Conservation (phyloP, 371 early-diverging fungal genomes). For the Mortierella sp. region DNA sequence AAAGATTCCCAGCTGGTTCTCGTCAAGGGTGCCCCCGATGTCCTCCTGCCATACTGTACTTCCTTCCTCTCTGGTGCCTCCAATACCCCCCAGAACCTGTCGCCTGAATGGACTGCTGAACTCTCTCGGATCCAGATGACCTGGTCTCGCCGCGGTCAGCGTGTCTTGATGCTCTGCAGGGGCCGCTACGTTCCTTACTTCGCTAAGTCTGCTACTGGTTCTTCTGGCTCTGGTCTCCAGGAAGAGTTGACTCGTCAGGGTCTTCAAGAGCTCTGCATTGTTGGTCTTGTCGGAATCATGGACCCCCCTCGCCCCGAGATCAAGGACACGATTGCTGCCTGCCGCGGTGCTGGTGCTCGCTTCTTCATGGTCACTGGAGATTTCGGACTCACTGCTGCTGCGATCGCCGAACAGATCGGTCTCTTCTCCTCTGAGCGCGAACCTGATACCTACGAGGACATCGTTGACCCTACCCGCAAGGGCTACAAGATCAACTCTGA, state of each 20-base stretch:
- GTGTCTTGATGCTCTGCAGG: conserved; percentile 74
- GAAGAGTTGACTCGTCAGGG: conserved; percentile 49
- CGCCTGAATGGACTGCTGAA: conserved; percentile 52
- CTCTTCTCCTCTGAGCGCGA: conserved; percentile 64
- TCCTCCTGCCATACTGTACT: conserved; percentile 69
- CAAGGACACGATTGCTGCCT: conserved; percentile 65
- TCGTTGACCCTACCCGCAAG: conserved; percentile 29
- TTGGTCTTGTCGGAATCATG: conserved; percentile 78
- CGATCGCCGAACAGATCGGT: conserved; percentile 78
- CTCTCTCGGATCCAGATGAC: conserved; percentile 63
- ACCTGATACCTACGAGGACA: conserved; percentile 61
- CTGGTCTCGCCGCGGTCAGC: conserved; percentile 76
- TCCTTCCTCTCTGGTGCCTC: conserved; percentile 61
- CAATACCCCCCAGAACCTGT: conserved; percentile 59
- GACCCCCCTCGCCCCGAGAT: conserved; percentile 83
- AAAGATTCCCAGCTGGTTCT: conserved; percentile 57
- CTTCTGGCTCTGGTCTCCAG: conserved; percentile 25
- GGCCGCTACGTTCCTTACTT: conserved; percentile 54
- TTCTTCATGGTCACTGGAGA: conserved; percentile 88
- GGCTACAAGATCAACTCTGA: conserved; percentile 4
- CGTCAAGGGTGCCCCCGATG: conserved; percentile 88
- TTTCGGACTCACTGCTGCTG: conserved; percentile 77
- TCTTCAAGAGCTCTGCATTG: conserved; percentile 60
- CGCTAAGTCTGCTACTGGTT: conserved; percentile 26
- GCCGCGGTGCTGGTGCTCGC: conserved; percentile 78